These are phyloP conservation scores for Pseudocercospora vitis DNA, from an alignment of 2,329 filamentous ascomycete species.

Conservation along the genomic window DNA sequence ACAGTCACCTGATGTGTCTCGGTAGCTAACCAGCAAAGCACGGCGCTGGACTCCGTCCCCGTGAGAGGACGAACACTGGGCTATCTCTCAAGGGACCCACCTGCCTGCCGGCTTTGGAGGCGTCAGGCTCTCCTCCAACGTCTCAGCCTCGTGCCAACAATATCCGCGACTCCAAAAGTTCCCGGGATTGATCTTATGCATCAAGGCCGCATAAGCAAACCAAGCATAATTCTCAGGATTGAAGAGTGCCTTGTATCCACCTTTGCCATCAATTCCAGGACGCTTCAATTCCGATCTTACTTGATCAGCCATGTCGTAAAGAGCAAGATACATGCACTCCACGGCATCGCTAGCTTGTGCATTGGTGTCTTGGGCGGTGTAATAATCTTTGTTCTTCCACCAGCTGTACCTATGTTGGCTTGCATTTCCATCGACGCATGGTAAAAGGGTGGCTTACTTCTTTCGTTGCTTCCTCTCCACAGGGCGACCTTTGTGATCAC, in stretches of 20 bases:
- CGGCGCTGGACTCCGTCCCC: not conserved
- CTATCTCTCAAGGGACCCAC: not conserved
- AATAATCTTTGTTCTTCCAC: not conserved
- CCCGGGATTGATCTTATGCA: slow-evolving; percentile 11
- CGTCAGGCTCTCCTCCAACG: slow-evolving; percentile 3
- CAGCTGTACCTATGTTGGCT: not conserved
- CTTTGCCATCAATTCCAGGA: not conserved
- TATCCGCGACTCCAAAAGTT: slow-evolving; percentile 10
- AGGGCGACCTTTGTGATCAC: not conserved
- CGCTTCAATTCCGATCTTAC: not conserved
- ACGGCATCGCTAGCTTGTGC: not conserved
- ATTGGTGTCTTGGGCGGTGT: not conserved
- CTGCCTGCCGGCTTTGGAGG: not conserved
- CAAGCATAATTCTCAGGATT: slow-evolving; percentile 16
- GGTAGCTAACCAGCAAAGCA: no score
- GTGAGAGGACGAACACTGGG: no score
- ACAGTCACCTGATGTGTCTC: no score
- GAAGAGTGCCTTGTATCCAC: not conserved
- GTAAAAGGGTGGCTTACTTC: not conserved
- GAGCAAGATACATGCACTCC: slow-evolving; percentile 2
- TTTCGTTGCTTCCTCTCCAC: not conserved
- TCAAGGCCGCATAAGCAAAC: slow-evolving; percentile 8
- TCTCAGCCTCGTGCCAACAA: slow-evolving; percentile 9
- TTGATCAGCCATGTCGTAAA: slow-evolving; percentile 9
- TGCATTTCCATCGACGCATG: not conserved